These are phyloP conservation scores for Oleoguttula mirabilis DNA, from an alignment of 495 filamentous ascomycete genomes.

Conservation along the genomic window DNA sequence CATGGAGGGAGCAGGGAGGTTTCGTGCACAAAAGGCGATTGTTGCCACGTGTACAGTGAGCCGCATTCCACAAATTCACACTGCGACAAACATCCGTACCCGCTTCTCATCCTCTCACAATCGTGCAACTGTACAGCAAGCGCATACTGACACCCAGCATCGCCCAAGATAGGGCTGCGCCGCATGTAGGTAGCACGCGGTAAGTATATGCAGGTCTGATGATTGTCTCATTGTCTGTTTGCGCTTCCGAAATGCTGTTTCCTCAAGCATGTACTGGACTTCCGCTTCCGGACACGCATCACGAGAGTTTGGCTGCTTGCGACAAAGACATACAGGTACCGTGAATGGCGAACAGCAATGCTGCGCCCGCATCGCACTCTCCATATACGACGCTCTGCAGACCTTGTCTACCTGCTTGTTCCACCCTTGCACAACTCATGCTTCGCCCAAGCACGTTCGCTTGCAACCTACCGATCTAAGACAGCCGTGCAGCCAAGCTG, in stretches of 20 bases:
- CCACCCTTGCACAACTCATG: too few species aligned
- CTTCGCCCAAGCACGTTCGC: too few species aligned
- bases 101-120: too few species aligned
- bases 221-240: conserved; percentile 10
- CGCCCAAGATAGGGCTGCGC: too few species aligned
- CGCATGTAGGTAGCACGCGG: not conserved
- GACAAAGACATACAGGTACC: too few species aligned
- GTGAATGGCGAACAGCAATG: too few species aligned
- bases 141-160: too few species aligned
- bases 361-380: too few species aligned
- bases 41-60: not conserved
- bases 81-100: conserved; percentile 12
- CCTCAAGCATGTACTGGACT: not conserved
- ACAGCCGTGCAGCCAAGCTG: conserved; percentile 10
- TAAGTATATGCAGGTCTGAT: not conserved
- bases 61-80: conserved; percentile 10
- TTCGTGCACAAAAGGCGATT: not conserved
- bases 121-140: too few species aligned
- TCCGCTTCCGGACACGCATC: conserved; percentile 5
- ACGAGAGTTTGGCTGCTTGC: conserved; percentile 6
- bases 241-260: not conserved
- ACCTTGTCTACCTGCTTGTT: too few species aligned
- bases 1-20: too few species aligned
- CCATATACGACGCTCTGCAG: too few species aligned
- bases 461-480: not conserved